Evolutionary conservation across 306 rosid genomes (phyloP), one percentile per base, ranked within the genome.

Genomic region (Vachellia pachyceras): DNA sequence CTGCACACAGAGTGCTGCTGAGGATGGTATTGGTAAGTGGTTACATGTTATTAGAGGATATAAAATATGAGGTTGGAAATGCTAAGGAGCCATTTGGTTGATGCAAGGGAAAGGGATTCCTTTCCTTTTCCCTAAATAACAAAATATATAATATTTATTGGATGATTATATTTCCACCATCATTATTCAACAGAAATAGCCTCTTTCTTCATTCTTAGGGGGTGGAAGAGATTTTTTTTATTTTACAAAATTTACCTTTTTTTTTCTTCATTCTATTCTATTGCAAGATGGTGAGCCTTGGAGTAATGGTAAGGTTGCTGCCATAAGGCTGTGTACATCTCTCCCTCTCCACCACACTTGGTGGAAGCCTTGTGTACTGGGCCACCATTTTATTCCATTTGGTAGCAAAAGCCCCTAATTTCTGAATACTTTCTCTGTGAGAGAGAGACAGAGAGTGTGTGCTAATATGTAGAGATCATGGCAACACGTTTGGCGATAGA

Each of bases 1-100:
- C 67, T 93, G 98, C 80, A 93, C 98, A 6, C 99, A 95, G 86
- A 95, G 99, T 90, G 99, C 99, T 84, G 95, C 99, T 3, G 99
- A 95, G 87, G 99, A 95, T 81, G 94, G 97, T 78, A 95, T 93
- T 83, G 98, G 99, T 95, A 91, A 82, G 88, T 72, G 61, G 69
- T 10, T 76, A 80, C 68, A 47, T 60, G 46, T 58, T 61, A 70
- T 69, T 46, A 11, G 37, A 58, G 36, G 65, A 58, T 10, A 23
- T 23, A 22, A 58, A 58, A 58, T 15, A 58, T 22, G 65, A 25
- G 5, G 23, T 58, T 22, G 33, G 6, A 25, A 2, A 36, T 22
- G 64, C 15, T 58, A 58, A 3, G 29, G 63, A 20, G 25, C 65
- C 15, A 22, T 58, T 23, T 58, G 65, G 65, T 58, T 22, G 36